Evolutionary conservation across 2,329 filamentous ascomycete species (phyloP), one percentile per base, ranked within the genome.

Genomic region (Paraphoma sp.): DNA sequence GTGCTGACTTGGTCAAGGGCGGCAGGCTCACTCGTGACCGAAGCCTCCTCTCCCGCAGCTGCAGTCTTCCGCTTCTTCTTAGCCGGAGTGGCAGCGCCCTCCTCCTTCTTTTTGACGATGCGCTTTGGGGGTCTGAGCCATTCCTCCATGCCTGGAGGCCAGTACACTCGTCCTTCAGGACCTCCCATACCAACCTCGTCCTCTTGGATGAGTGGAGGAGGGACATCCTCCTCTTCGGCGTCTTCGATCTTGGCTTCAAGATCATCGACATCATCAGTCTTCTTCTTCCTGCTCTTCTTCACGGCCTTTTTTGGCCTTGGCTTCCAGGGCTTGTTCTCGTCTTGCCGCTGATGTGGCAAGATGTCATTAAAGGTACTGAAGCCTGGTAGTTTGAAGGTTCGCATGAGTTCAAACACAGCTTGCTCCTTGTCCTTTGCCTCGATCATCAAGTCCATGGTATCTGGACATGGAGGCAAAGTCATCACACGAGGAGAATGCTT

Each of bases 371-470:
- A 87, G 0, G 78, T 84, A 17, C 95, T 83, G 78, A 88, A 91
- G 0, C 93, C 93, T 0, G 93, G 91, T 0, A 98, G 82, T 67
- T 89, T 93, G 75, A 93, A 96, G 0, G 83, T 93, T 18, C 90
- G 85, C 93, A 97, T 97, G 16, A 98, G 83, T 62, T 96, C 92
- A 68, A 98, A 96, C 0, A 97, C 92, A 0, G 94, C 93, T 76
- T 98, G 94, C 74, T 98, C 94, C 77, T 98, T 98, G 72, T 97
- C 94, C 75, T 98, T 98, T 46, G 94, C 94, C 79, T 98, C 94
- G 57, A 98, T 97, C 94, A 98, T 98, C n/a, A 98, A 82, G 71
- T 97, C 94, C 89, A 96, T 95, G 31, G 90, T 88, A 1, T 86
- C 80, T 4, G 88, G 83, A 68, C 94, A 97, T 0, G 94, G 93